Percentiles rank a stretch among this genome's conserved stretches.
phyloP scores from a whole-genome alignment of 2,329 filamentous ascomycete genomes.

The Colletotrichum sp. region DNA sequence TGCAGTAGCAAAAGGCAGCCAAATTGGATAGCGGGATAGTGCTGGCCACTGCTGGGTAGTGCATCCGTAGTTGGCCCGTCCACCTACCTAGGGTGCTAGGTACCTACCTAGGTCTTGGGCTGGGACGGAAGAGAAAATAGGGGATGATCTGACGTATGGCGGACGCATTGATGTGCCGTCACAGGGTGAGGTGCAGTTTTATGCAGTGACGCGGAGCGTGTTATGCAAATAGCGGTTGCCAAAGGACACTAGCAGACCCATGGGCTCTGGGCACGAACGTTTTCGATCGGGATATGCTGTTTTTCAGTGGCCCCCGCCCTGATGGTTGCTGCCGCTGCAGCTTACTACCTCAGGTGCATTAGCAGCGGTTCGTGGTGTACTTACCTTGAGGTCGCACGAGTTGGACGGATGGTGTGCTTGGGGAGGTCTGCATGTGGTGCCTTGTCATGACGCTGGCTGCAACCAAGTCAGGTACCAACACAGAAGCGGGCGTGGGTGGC shows the following conservation, averaged over 20 bases:
- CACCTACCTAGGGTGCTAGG: neutral
- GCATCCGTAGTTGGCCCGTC: neutral
- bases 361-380: neutral
- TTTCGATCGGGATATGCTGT: slow-evolving; percentile 5
- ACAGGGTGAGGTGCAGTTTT: slow-evolving; percentile 6
- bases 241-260: neutral
- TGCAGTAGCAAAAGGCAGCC: slow-evolving; percentile 1
- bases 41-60: neutral
- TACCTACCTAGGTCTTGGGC: too few species aligned
- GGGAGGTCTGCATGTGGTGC: slow-evolving; percentile 6
- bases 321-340: neutral
- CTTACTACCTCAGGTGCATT: neutral
- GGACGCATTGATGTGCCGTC: neutral
- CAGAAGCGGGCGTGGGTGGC: neutral
- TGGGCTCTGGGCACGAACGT: neutral
- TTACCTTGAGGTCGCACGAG: neutral
- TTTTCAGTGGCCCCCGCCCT: neutral
- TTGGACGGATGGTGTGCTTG: neutral
- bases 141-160: slow-evolving; percentile 17
- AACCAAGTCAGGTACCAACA: slow-evolving; percentile 13
- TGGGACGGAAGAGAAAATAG: neutral
- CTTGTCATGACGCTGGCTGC: slow-evolving; percentile 6
- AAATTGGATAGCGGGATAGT: neutral
- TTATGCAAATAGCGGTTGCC: slow-evolving; percentile 8
- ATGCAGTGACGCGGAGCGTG: slow-evolving; percentile 10